phyloP scores from a whole-genome alignment of 2,329 filamentous ascomycete genomes.

The Cercospora zeae-maydis region DNA sequence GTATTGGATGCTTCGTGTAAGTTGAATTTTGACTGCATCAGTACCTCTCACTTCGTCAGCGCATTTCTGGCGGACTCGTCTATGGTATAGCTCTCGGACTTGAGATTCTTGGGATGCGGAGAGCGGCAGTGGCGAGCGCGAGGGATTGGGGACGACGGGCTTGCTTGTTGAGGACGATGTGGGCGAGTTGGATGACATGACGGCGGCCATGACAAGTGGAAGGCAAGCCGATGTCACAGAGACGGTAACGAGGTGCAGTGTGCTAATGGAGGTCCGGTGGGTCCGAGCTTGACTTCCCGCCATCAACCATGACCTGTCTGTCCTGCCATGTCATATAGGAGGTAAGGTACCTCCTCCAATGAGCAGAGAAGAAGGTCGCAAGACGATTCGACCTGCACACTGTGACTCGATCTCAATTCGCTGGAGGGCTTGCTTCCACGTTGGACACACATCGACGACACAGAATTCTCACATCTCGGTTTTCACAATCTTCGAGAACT shows the following conservation, averaged over 20 bases:
- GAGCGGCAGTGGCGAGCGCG: constrained; percentile 74
- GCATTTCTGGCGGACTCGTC: constrained; percentile 72
- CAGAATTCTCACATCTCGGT: no score
- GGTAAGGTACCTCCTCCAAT: no score
- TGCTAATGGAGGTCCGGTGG: neutral
- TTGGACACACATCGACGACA: no score
- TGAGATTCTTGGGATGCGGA: constrained; percentile 78
- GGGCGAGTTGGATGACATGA: constrained; percentile 20
- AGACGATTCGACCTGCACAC: no score
- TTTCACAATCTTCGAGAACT: no score
- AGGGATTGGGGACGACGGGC: constrained; percentile 29
- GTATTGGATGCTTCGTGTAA: neutral
- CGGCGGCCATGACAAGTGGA: constrained; percentile 21
- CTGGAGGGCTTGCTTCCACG: no score
- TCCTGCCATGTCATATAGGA: no score
- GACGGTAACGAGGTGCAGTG: constrained; percentile 1
- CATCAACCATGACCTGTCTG: neutral
- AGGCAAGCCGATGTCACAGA: neutral
- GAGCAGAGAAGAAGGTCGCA: no score
- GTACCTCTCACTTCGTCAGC: constrained; percentile 53
- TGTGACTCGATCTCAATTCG: no score
- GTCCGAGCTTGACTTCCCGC: constrained; percentile 1
- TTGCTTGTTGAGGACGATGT: constrained; percentile 4
- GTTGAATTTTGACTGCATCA: neutral
- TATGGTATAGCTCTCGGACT: constrained; percentile 76